Conservation (phyloP, 805 yeast genomes). For the Starmerella bombicola region DNA sequence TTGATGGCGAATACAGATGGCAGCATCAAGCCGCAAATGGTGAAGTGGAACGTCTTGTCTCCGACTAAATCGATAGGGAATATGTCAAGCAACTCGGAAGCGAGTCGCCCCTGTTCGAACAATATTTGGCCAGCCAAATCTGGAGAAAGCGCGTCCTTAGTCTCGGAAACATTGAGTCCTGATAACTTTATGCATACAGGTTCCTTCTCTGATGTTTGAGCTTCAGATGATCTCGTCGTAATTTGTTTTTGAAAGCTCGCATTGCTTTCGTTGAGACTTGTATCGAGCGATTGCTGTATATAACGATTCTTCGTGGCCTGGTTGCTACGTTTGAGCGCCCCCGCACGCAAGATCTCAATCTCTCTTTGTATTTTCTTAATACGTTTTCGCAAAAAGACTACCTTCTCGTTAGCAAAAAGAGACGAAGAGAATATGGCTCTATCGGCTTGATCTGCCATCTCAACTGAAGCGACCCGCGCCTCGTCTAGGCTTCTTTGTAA, state of each 20-base stretch:
- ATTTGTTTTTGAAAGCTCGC: neutral
- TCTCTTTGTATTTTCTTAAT: conserved; percentile 4
- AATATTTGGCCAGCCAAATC: conserved; percentile 1
- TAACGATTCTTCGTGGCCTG: neutral
- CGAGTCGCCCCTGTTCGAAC: conserved; percentile 24
- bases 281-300: neutral
- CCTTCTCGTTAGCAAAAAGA: conserved; percentile 8
- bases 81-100: conserved; percentile 22
- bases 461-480: conserved; percentile 19
- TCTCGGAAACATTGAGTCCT: neutral
- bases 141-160: neutral
- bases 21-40: conserved; percentile 29
- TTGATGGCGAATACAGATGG: conserved; percentile 25
- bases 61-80: conserved; percentile 28
- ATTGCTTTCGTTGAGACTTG: neutral
- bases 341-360: neutral
- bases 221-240: neutral
- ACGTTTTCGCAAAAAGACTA: conserved; percentile 7
- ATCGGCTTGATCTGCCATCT: conserved; percentile 17
- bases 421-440: conserved; percentile 9
- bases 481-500: conserved; percentile 26
- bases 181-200: too few species aligned
- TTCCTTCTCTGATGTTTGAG: too few species aligned
- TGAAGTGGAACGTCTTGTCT: conserved; percentile 23
- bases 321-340: neutral